Evolutionary conservation across 225 moss, liverwort and hornwort genomes (phyloP).

Genomic region (Anthoceros angustus): DNA sequence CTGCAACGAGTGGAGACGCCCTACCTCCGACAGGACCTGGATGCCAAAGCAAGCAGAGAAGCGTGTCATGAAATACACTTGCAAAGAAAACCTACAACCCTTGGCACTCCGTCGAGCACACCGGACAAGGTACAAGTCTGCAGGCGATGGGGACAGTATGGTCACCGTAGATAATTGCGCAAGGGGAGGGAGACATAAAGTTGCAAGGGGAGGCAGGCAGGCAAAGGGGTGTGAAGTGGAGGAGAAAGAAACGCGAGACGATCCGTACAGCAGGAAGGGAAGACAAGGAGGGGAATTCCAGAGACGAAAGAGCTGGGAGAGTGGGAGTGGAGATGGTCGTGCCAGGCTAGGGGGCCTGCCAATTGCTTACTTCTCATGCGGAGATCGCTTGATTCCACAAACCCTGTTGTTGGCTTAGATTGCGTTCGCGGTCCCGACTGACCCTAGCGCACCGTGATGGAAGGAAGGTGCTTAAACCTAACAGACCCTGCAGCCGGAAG

Average conservation of each 20-base stretch:
- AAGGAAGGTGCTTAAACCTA: slow-evolving; percentile 2
- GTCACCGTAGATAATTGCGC: neutral
- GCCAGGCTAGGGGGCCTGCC: neutral
- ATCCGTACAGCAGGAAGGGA: neutral
- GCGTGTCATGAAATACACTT: neutral
- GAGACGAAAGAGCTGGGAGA: no score
- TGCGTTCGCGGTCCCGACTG: neutral
- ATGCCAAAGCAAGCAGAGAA: neutral
- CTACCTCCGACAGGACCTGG: neutral
- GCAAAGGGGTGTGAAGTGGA: neutral
- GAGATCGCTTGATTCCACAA: slow-evolving; percentile 1
- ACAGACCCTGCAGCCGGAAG: slow-evolving; percentile 2
- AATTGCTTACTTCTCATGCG: slow-evolving; percentile 3
- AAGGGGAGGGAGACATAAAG: neutral
- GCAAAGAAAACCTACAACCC: neutral
- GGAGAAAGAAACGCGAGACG: neutral
- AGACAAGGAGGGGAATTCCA: no score
- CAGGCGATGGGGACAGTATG: neutral
- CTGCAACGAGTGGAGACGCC: neutral
- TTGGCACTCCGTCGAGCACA: neutral
- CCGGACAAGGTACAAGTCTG: neutral
- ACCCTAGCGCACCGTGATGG: slow-evolving; percentile 1
- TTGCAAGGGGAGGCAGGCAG: neutral
- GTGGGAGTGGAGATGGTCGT: no score
- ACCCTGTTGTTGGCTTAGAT: neutral